Evolutionary conservation across 495 filamentous ascomycete species (phyloP).

Genomic region (Podospora pseudopauciseta): DNA sequence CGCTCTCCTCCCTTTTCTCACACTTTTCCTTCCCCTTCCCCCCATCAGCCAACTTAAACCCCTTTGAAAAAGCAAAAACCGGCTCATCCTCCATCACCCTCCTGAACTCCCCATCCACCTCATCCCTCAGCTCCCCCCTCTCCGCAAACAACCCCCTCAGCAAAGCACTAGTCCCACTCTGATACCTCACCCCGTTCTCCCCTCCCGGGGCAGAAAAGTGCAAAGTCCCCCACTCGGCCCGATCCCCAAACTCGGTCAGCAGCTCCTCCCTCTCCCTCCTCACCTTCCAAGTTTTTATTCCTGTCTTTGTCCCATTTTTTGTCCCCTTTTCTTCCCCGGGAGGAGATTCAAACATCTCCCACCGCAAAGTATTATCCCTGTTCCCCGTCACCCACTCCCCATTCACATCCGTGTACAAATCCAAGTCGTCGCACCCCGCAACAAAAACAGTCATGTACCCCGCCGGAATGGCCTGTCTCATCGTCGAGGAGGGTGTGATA

Average conservation of each 20-base stretch:
- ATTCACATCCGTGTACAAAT: slow-evolving; percentile 83
- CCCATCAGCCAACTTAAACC: slow-evolving; percentile 52
- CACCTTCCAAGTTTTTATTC: slow-evolving; percentile 58
- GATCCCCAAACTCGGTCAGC: slow-evolving; percentile 71
- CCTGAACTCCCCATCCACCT: slow-evolving; percentile 60
- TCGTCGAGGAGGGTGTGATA: slow-evolving; percentile 86
- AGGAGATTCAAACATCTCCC: slow-evolving; percentile 47
- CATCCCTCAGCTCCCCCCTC: slow-evolving; percentile 56
- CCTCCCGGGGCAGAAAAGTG: slow-evolving; percentile 69
- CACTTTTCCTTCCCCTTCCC: slow-evolving; percentile 21
- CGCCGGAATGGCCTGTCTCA: slow-evolving; percentile 87
- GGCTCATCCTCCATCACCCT: slow-evolving; percentile 80
- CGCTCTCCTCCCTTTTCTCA: slow-evolving; percentile 44
- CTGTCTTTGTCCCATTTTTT: slow-evolving; percentile 17
- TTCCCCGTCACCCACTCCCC: slow-evolving; percentile 87
- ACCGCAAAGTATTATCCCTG: slow-evolving; percentile 61
- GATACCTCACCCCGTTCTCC: slow-evolving; percentile 43
- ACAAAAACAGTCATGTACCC: slow-evolving; percentile 77
- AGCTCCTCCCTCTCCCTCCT: slow-evolving; percentile 60
- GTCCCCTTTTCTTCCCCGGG: not conserved
- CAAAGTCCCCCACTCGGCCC: slow-evolving; percentile 84
- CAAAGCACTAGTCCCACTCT: slow-evolving; percentile 65
- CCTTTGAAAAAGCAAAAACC: slow-evolving; percentile 86
- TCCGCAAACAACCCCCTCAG: slow-evolving; percentile 72
- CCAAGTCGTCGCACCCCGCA: slow-evolving; percentile 66